These are phyloP conservation scores for Alternaria novae-zelandiae DNA, from an alignment of 2,329 filamentous ascomycete species.

Conservation along the genomic window DNA sequence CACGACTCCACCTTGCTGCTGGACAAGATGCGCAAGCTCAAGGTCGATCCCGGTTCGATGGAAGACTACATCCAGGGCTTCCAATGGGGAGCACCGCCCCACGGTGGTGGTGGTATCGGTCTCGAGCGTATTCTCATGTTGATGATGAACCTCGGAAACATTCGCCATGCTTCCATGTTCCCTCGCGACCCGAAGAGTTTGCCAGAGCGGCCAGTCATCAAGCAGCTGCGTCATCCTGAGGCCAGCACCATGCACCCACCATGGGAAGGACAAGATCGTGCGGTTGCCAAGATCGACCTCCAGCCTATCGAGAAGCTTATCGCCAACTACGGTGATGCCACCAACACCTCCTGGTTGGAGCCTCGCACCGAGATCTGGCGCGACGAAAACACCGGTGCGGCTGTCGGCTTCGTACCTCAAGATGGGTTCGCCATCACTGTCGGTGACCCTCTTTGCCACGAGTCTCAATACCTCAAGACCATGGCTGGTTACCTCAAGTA, in stretches of 20 bases:
- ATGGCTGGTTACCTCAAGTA: constrained; percentile 77
- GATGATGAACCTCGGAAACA: constrained; percentile 84
- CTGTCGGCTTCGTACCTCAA: constrained; percentile 80
- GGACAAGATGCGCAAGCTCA: constrained; percentile 75
- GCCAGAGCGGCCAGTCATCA: constrained; percentile 68
- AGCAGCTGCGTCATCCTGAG: constrained; percentile 81
- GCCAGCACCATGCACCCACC: constrained; percentile 78
- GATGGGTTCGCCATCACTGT: constrained; percentile 83
- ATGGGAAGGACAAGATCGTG: constrained; percentile 63
- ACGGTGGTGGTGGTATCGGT: constrained; percentile 88
- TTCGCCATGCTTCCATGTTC: constrained; percentile 86
- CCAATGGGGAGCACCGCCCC: constrained; percentile 85
- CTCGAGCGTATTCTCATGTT: constrained; percentile 88
- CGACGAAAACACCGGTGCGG: constrained; percentile 78
- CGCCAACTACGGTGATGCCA: constrained; percentile 93
- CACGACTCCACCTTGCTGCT: constrained; percentile 78
- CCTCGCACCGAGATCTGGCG: constrained; percentile 89
- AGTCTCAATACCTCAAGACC: constrained; percentile 75
- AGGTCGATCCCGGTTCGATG: constrained; percentile 82
- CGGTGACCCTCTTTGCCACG: constrained; percentile 85
- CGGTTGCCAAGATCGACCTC: constrained; percentile 59
- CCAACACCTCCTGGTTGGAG: constrained; percentile 92
- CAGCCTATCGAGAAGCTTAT: constrained; percentile 86
- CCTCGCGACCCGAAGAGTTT: constrained; percentile 88
- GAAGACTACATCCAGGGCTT: constrained; percentile 90